These are phyloP conservation scores for Chrysanthemum lavandulifolium DNA, from an alignment of 129 eudicot genomes.

Conservation along the genomic window DNA sequence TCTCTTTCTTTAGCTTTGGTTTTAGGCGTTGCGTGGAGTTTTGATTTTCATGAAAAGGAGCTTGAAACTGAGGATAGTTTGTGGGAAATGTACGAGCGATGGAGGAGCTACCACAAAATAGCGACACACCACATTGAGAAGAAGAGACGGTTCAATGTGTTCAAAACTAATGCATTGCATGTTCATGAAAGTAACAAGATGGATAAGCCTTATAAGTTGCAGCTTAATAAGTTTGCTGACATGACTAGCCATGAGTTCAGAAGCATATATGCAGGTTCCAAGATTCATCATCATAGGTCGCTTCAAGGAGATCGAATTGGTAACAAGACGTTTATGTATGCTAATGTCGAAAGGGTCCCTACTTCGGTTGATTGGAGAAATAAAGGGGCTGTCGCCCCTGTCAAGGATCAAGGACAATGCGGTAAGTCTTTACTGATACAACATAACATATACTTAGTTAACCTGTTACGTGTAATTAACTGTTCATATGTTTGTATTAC, in stretches of 20 bases:
- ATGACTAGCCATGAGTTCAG: slow-evolving; percentile 83
- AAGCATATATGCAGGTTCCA: slow-evolving; percentile 60
- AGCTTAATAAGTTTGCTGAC: slow-evolving; percentile 86
- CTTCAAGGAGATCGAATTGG: slow-evolving; percentile 45
- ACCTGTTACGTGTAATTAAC: not conserved
- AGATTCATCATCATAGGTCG: slow-evolving; percentile 61
- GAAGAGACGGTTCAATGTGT: slow-evolving; percentile 76
- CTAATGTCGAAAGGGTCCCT: slow-evolving; percentile 44
- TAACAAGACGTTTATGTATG: slow-evolving; percentile 53
- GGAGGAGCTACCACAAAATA: slow-evolving; percentile 82
- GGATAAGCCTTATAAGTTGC: slow-evolving; percentile 83
- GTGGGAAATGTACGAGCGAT: slow-evolving; percentile 80
- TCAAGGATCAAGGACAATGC: slow-evolving; percentile 94
- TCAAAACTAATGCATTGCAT: slow-evolving; percentile 63
- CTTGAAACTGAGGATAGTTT: slow-evolving; percentile 67
- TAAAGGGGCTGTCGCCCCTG: slow-evolving; percentile 68
- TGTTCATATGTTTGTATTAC: slow-evolving; percentile 25
- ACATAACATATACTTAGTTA: not conserved
- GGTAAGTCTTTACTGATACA: slow-evolving; percentile 40
- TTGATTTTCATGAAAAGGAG: slow-evolving; percentile 74
- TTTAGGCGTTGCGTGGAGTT: slow-evolving; percentile 41
- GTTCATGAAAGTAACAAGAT: slow-evolving; percentile 68
- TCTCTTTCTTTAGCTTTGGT: slow-evolving; percentile 49
- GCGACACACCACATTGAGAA: slow-evolving; percentile 62
- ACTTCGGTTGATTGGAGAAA: slow-evolving; percentile 78